These are phyloP conservation scores for Oenanthe javanica DNA, from an alignment of 140 eudicot genomes.

Conservation along the genomic window DNA sequence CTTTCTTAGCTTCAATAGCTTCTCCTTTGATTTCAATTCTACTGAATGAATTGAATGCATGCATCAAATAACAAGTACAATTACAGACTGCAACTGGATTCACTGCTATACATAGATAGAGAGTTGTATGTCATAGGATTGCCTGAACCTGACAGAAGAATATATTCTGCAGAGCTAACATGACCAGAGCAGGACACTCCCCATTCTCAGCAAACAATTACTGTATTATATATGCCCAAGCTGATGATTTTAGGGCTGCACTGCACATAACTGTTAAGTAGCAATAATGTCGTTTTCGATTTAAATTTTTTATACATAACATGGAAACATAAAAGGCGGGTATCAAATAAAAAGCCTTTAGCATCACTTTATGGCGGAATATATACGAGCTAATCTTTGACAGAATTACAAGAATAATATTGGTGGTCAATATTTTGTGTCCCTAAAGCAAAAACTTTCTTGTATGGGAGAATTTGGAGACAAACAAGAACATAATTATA, in stretches of 20 bases:
- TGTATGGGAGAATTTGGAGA: neutral
- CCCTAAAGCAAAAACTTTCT: neutral
- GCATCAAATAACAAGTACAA: neutral
- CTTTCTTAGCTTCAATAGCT: neutral
- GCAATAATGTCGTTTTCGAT: neutral
- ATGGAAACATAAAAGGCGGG: neutral
- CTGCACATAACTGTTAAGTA: neutral
- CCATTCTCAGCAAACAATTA: slow-evolving; percentile 1
- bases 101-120: neutral
- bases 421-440: neutral
- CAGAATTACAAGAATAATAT: neutral
- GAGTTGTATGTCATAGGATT: neutral
- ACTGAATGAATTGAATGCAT: neutral
- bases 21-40: neutral
- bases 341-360: neutral
- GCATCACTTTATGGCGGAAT: slow-evolving; percentile 1
- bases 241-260: neutral
- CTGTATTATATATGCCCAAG: neutral
- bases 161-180: neutral
- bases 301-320: neutral
- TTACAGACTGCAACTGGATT: neutral
- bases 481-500: neutral
- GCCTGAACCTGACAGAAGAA: neutral
- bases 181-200: neutral
- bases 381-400: neutral